Evolutionary conservation across 2,329 filamentous ascomycete genomes (phyloP), one percentile per base, ranked within the genome.

Genomic region (Fusarium foetens): DNA sequence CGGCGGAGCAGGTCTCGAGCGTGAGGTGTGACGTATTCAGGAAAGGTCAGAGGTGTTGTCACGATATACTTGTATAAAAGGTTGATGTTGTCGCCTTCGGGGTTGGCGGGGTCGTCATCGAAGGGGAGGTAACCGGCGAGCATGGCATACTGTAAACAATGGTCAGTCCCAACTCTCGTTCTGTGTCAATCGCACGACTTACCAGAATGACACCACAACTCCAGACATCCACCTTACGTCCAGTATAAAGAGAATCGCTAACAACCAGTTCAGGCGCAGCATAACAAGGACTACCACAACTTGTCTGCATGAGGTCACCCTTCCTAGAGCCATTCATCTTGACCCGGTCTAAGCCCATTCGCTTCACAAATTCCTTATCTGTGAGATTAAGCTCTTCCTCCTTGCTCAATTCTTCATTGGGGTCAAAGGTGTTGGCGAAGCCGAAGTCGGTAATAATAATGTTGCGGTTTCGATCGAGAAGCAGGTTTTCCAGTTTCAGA

Each of bases 391-490:
- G 89, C 82, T 98, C 96, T 73, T 98, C 93, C 66, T 98, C 95
- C 67, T 97, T 94, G 8, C 89, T 90, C 42, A 99, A 87, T 80
- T 98, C 94, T 79, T 99, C 96, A 39, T 86, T 84, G 1, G 96
- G 90, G 79, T 98, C 93, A 79, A 99, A 99, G 1, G 95, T 98
- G 82, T 99, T 99, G 75, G 96, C 96, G 80, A 99, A 99, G 23
- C 96, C 96, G 83, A 99, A 99, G 83, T 99, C 96, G 21, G 96
- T 99, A 79, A 99, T 99, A 83, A 99, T 99, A 79, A 99, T 98
- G 85, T 99, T 99, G 71, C 94, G 92, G 80, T 99, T 98, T 71
- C 95, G 92, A 83, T 99, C 96, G 57, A 99, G 88, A 41, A 99
- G 88, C 77, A 99, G 82, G 79, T 99, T 99, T 83, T 99, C 96